phyloP scores from a whole-genome alignment of 805 yeast species.

The Priceomyces castillae region DNA sequence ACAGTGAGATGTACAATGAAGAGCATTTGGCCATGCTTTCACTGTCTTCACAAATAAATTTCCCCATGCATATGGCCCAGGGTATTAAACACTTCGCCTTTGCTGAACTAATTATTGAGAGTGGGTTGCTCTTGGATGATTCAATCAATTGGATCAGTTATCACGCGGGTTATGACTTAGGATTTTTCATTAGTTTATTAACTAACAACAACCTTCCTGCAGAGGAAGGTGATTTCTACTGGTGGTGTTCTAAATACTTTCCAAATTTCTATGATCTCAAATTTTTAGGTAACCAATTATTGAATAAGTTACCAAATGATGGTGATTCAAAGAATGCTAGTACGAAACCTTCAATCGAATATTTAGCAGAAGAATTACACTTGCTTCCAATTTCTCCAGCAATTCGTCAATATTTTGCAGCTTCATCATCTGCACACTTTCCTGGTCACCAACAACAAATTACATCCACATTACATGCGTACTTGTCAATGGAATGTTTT shows the following conservation, averaged over 20 bases:
- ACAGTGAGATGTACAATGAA: constrained; percentile 78
- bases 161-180: constrained; percentile 93
- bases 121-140: constrained; percentile 76
- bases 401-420: constrained; percentile 38
- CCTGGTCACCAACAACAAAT: constrained; percentile 30
- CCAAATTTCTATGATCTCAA: constrained; percentile 86
- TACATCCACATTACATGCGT: constrained; percentile 58
- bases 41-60: constrained; percentile 77
- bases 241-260: constrained; percentile 69
- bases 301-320: constrained; percentile 21
- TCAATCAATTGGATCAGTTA: constrained; percentile 84
- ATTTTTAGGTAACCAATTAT: constrained; percentile 39
- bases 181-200: constrained; percentile 76
- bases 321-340: constrained; percentile 12
- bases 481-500: constrained; percentile 62
- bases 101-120: constrained; percentile 79
- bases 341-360: constrained; percentile 52
- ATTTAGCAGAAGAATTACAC: constrained; percentile 63
- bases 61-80: constrained; percentile 63
- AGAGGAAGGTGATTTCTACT: constrained; percentile 72
- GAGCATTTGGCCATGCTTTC: constrained; percentile 79
- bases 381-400: constrained; percentile 60
- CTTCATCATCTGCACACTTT: constrained; percentile 14
- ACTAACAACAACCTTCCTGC: constrained; percentile 76
- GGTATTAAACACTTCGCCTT: constrained; percentile 82